These are phyloP conservation scores for Pascua guehoae DNA, from an alignment of 1,284 basidiomycete genomes.

Conservation along the genomic window DNA sequence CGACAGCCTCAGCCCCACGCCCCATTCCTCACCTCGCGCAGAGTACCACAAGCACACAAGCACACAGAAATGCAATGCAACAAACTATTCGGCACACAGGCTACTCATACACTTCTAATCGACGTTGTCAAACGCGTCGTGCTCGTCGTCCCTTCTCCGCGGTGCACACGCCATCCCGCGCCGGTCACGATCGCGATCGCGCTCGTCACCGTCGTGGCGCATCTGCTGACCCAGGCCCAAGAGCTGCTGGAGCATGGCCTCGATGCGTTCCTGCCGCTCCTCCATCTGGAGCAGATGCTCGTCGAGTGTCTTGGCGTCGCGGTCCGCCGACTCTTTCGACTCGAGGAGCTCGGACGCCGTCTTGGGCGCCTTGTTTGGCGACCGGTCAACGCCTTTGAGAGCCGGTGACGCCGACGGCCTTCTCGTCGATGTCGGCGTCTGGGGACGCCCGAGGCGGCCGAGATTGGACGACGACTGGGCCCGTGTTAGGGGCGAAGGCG, in stretches of 20 bases:
- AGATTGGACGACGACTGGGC: background rate
- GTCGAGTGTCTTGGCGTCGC: slow-evolving; percentile 8
- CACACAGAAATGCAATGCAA: no score
- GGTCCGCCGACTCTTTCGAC: slow-evolving; percentile 7
- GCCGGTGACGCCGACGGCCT: background rate
- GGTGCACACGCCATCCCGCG: no score
- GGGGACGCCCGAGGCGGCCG: background rate
- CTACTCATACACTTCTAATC: no score
- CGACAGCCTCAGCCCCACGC: no score
- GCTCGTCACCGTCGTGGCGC: no score
- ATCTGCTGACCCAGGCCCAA: background rate
- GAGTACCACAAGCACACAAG: no score
- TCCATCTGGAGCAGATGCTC: slow-evolving; percentile 37
- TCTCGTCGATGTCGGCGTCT: background rate
- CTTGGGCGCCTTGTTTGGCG: slow-evolving; percentile 1
- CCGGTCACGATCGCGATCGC: no score
- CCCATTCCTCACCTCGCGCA: no score
- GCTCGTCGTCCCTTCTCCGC: no score
- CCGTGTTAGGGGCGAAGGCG: background rate
- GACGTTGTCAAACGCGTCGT: no score
- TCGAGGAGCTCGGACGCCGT: slow-evolving; percentile 20
- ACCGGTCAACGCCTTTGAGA: background rate
- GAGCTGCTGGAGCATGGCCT: slow-evolving; percentile 31
- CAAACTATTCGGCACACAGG: no score
- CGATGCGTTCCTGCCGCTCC: slow-evolving; percentile 39